Evolutionary conservation across 148 eudicot species (phyloP), one percentile per base, ranked within the genome.

Genomic region (Dianthus caryophyllus): DNA sequence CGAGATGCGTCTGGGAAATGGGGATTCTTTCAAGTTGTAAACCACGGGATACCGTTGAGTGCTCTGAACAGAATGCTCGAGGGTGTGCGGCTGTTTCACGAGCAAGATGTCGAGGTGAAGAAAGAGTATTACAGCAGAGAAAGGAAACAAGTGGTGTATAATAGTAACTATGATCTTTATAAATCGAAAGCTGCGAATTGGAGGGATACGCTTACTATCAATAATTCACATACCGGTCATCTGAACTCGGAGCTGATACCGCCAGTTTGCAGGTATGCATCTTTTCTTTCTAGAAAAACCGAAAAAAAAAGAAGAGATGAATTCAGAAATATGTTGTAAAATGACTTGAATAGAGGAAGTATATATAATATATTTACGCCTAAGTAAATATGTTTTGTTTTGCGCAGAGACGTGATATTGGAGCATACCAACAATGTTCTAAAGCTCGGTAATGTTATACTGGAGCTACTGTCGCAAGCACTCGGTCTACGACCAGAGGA

Each of bases 21-120:
- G 82, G 84, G 84, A 14, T 80, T 80, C 55, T 81, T 83, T 46
- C 82, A 78, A 57, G 72, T 83, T 48, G 57, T 78, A 16, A 81
- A 83, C 64, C 87, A 81, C 60, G 80, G 82, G 9, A 71, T 83
- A 1, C 66, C 82, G 1, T 39, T 44, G 29, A 53, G 52, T 1
- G 73, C 74, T n/a, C 1, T 84, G 54, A 72, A 79, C 7, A 71
- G 30, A 0, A 78, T 76, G 83, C 61, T 78, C 0, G 69, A 53
- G 25, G 83, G 81, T 0, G 5, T 71, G 6, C 41, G 73, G 20
- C 68, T 4, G 74, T 81, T 81, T 65, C 79, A 84, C 43, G 85
- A 84, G 25, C 77, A 73, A 62, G 83, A 79, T 66, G 20, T 26
- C 0, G 81, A 79, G 71, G 69, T 20, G 2, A 81, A 84, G 71